Evolutionary conservation across 106 monocot species (phyloP), one percentile per base, ranked within the genome.

Genomic region (Apostasia ramifera): DNA sequence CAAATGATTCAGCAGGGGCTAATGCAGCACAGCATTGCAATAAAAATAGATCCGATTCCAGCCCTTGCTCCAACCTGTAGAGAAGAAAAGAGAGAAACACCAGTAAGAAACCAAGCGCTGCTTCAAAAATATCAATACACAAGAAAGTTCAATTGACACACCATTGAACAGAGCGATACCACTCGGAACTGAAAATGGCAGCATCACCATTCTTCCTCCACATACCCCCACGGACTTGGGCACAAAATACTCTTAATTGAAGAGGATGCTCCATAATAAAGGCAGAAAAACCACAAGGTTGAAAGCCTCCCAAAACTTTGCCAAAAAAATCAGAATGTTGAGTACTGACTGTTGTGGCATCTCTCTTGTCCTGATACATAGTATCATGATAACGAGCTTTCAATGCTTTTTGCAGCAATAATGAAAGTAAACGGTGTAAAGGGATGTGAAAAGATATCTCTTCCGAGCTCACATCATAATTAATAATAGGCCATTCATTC

Each of bases 191-290:
- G 44, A 85, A 59, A 51, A 80, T 80, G 65, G 78, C 79, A 15
- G 85, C 81, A 93, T 98, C 98, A 55, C 89, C 82, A 87, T 92
- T 97, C 70, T 75, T 97, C 45, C 90, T 79, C 98, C 98, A 98
- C 98, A 93, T 98, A 63, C 98, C 98, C 58, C 93, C 89, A 72
- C 69, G 90, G 5, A 92, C 92, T 82, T 98, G 98, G 40, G 98
- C 98, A 76, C 87, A 90, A 59, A 90, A 87, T 38, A 98, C 93
- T 72, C 92, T 87, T 69, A 98, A 68, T 9, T 81, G 79, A 42
- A 98, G 66, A 48, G 98, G 98, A 81, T 85, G 83, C 78, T 98
- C 98, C 98, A 98, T 85, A 41, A 98, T 38, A 78, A 81, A 83
- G 37, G 87, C 64, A 58, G 92, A 84, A 87, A 98, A 87, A 39